Conservation (phyloP, 345 rosid species). For the Syzygium oleosum region DNA sequence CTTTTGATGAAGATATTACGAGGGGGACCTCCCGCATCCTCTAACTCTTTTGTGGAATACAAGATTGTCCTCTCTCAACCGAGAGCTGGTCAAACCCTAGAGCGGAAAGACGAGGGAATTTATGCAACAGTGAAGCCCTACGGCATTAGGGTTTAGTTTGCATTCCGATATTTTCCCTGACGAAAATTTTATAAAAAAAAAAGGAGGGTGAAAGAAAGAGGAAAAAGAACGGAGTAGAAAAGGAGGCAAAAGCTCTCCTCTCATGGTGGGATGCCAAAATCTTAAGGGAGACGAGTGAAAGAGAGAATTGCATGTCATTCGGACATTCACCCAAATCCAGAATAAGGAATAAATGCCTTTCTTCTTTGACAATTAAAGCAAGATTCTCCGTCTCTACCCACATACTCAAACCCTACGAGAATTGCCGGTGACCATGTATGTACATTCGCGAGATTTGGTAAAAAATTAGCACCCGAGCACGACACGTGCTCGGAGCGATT, state of each 20-base stretch:
- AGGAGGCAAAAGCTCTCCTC: background rate
- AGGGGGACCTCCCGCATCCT: background rate
- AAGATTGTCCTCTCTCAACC: constrained; percentile 46
- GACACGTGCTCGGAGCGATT: background rate
- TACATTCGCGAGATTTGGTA: background rate
- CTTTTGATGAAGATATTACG: background rate
- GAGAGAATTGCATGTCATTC: background rate
- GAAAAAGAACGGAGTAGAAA: background rate
- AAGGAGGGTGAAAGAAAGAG: background rate
- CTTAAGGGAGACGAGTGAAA: background rate
- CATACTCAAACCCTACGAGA: background rate
- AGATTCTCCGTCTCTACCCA: constrained; percentile 18
- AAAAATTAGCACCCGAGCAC: background rate
- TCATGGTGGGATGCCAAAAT: background rate
- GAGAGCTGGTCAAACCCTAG: background rate
- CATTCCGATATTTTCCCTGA: background rate
- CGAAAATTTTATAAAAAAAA: background rate
- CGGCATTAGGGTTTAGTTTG: background rate
- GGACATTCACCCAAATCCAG: background rate
- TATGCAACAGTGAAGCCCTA: background rate
- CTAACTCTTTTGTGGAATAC: constrained; percentile 49
- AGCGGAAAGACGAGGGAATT: background rate
- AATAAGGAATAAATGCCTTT: constrained; percentile 68
- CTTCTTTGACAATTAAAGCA: constrained; percentile 69
- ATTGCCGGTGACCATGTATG: background rate